Base-by-base conservation (phyloP, 176 grass and related monocot species). In the Oryza glumipatula region DNA sequence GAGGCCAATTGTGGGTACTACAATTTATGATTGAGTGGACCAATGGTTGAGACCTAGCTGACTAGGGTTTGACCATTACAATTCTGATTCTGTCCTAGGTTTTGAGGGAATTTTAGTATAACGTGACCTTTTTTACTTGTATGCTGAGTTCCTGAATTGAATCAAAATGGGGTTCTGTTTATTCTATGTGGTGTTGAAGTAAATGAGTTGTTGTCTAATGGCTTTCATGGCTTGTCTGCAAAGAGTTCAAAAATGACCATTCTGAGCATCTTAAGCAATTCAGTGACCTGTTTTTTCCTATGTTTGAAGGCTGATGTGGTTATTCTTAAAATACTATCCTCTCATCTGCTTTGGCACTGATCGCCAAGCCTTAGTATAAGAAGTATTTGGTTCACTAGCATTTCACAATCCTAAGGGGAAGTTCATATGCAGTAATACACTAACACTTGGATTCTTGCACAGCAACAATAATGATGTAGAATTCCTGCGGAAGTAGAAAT, bases 51-150 rank as follows among this genome's bases (percentile, higher is more conserved):
- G 58, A 58, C 54, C 3, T 58, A 58, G 17, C 58, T 63, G 58
- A 63, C 58, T 63, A 78, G 17, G 36, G 33, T 58, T 58, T 85
- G 64, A 33, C 23, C n/a, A 61, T n/a, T 56, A 4, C 30, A 77
- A 0, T 45, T 35, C n/a, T 43, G 33, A 6, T 9, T 52, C 6
- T 26, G 26, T 4, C 48, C 48, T 58, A 58, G 52, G 1, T 2
- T 58, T 21, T 8, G 52, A 58, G 4, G 52, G 15, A n/a, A 60
- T 60, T n/a, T 60, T 21, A 60, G 19, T n/a, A 60, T 60, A 22
- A 60, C 19, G 3, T 6, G 19, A n/a, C 56, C 56, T 60, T 60
- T 36, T 5, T 56, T 56, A 7, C 51, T 12, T 49, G 47, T 76
- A 22, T 43, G 30, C 43, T 10, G 43, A 10, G 2, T 44, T 9